These are phyloP conservation scores for Zymoseptoria pseudotritici DNA, from an alignment of 2,329 filamentous ascomycete genomes.

Conservation along the genomic window DNA sequence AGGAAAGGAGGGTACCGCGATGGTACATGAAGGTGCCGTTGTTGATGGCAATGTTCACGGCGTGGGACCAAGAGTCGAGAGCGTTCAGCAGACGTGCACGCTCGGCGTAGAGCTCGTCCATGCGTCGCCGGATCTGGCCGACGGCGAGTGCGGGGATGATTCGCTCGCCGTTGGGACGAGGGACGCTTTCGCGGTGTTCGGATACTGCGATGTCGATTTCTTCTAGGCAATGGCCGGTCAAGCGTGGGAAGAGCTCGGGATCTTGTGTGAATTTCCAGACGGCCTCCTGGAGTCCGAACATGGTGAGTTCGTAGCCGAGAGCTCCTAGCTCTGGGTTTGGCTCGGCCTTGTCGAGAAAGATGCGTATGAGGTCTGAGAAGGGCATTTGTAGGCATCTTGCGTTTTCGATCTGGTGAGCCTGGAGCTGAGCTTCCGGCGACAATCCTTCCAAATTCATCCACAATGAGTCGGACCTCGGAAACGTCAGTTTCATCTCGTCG, in stretches of 20 bases:
- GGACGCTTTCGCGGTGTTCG: not conserved
- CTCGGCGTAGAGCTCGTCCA: constrained; percentile 5
- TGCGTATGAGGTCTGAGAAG: constrained; percentile 13
- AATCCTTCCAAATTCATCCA: constrained; percentile 7
- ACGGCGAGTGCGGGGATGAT: not conserved
- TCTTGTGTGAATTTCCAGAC: constrained; percentile 17
- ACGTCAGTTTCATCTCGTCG: constrained; percentile 13
- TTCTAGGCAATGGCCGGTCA: constrained; percentile 8
- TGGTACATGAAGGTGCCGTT: constrained; percentile 6
- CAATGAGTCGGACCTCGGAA: constrained; percentile 6
- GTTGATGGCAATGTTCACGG: constrained; percentile 3
- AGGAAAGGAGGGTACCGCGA: constrained; percentile 9
- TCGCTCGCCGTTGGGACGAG: not conserved
- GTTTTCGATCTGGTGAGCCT: constrained; percentile 6
- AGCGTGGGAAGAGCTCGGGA: constrained; percentile 10
- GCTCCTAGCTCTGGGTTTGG: constrained; percentile 9
- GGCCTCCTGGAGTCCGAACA: constrained; percentile 13
- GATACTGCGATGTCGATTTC: constrained; percentile 1
- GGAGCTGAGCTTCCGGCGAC: constrained; percentile 1
- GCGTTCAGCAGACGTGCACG: constrained; percentile 6
- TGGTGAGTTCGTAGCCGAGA: constrained; percentile 10
- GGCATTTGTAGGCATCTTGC: constrained; percentile 8
- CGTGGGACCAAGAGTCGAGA: constrained; percentile 6
- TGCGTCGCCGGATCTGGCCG: not conserved
- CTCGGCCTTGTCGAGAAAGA: constrained; percentile 11